Base-by-base conservation (phyloP, 116 monocot genomes). In the Thalassia testudinum region DNA sequence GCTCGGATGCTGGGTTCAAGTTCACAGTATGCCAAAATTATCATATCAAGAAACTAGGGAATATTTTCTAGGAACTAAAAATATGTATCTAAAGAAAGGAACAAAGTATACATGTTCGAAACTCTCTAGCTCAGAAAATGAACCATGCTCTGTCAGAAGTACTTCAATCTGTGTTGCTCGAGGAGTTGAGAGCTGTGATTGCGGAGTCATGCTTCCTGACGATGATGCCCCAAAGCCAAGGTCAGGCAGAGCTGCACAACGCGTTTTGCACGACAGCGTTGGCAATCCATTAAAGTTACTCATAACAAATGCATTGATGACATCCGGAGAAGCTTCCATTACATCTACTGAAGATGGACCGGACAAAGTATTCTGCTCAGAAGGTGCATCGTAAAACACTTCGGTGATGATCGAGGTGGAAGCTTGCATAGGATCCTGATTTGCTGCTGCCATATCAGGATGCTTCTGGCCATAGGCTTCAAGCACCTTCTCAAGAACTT, bases 61-160 rank as follows among this genome's bases (percentile, higher is more conserved):
- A n/a, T n/a, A n/a, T n/a, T n/a, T n/a, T n/a, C n/a, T n/a, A n/a
- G n/a, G n/a, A n/a, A n/a, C n/a, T n/a, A n/a, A n/a, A n/a, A n/a
- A n/a, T n/a, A n/a, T n/a, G n/a, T n/a, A n/a, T n/a, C n/a, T n/a
- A n/a, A n/a, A n/a, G n/a, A n/a, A n/a, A n/a, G n/a, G n/a, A n/a
- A n/a, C n/a, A n/a, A n/a, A n/a, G n/a, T n/a, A n/a, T 57, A 86
- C 92, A 86, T 93, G 93, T 57, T 83, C 66, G 49, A 76, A 74
- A 54, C 78, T 80, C 61, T 87, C 93, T 49, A 71, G 68, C 24
- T 81, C 78, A 15, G 62, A 56, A 55, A 83, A 75, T 34, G 68
- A 52, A 67, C 50, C 66, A 23, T 51, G 66, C 28, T 54, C 67
- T 24, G 43, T 66, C 48, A 76, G 54, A 26, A 86, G 60, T 40